Conservation (phyloP, 2,329 filamentous ascomycete species). For the Hortaea werneckii region DNA sequence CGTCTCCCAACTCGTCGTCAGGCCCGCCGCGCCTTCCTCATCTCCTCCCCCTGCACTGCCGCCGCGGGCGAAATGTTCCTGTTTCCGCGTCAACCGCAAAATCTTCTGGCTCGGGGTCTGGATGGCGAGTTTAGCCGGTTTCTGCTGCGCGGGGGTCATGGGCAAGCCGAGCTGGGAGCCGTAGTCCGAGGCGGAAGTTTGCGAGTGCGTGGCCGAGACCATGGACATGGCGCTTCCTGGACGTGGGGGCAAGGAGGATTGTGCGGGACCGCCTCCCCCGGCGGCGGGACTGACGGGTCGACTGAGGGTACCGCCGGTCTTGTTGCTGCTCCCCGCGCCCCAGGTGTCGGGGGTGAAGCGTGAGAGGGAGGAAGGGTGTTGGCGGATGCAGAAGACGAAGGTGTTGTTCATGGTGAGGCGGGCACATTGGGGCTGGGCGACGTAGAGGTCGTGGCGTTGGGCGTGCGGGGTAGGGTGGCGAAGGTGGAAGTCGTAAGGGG, state of each 20-base stretch:
- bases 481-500: conserved; percentile 83
- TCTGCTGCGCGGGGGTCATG: conserved; percentile 45
- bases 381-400: conserved; percentile 90
- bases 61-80: conserved; percentile 45
- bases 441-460: conserved; percentile 93
- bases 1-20: conserved; percentile 76
- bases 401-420: conserved; percentile 89
- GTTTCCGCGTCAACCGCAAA: conserved; percentile 69
- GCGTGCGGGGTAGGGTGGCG: conserved; percentile 94
- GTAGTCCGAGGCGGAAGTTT: conserved; percentile 39
- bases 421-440: conserved; percentile 88
- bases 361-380: conserved; percentile 63
- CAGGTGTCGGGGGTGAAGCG: conserved; percentile 30
- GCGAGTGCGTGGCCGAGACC: conserved; percentile 43
- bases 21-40: conserved; percentile 48
- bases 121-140: conserved; percentile 91
- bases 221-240: conserved; percentile 52
- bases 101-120: conserved; percentile 94
- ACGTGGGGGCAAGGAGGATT: conserved; percentile 20
- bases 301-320: conserved; percentile 16
- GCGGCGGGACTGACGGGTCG: conserved; percentile 43
- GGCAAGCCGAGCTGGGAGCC: conserved; percentile 45
- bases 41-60: background rate
- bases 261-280: conserved; percentile 27
- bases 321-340: conserved; percentile 22